Evolutionary conservation across 169 alveolate genomes (phyloP).

Genomic region (Blepharisma undulans): DNA sequence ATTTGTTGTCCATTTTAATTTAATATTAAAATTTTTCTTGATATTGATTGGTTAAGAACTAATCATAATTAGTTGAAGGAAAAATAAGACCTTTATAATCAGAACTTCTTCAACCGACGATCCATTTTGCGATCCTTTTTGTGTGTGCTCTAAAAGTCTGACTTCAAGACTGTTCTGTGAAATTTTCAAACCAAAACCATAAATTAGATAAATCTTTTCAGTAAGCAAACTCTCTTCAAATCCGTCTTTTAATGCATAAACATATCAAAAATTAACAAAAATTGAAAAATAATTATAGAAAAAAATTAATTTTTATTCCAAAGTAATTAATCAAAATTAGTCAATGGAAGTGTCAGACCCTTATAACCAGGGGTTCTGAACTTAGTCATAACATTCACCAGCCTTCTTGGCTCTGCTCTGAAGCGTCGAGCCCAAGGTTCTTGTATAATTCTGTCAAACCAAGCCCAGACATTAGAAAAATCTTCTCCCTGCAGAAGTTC

Average conservation of each 20-base stretch:
- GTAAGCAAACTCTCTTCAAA: too few species aligned
- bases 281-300: too few species aligned
- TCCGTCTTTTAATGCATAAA: too few species aligned
- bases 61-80: conserved; percentile 7
- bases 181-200: too few species aligned
- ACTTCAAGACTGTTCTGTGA: too few species aligned
- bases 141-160: neutral
- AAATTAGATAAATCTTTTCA: too few species aligned
- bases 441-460: neutral
- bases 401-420: neutral
- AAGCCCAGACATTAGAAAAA: neutral
- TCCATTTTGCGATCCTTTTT: neutral
- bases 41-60: neutral
- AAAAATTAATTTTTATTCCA: too few species aligned
- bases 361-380: neutral
- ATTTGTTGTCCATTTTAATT: neutral
- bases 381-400: neutral
- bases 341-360: neutral
- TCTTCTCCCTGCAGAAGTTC: neutral
- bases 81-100: conserved; percentile 12
- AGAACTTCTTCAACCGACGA: neutral
- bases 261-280: too few species aligned
- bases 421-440: neutral
- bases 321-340: conserved; percentile 6
- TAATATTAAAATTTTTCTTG: neutral